These are phyloP conservation scores for Clitopilus passeckerianus DNA, from an alignment of 768 basidiomycete genomes.

Conservation along the genomic window DNA sequence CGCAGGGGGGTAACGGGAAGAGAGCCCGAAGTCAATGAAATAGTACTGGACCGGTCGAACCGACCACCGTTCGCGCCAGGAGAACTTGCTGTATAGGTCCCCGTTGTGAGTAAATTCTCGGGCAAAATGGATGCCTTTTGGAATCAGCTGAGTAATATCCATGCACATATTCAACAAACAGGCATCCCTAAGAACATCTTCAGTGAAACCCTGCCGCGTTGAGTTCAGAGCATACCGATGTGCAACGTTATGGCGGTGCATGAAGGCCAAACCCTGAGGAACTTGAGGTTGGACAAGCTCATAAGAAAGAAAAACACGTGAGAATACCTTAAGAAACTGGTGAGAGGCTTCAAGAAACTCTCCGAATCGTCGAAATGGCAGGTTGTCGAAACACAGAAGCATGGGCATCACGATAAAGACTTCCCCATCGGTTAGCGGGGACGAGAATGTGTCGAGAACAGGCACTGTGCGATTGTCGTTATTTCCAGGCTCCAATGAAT, in stretches of 20 bases:
- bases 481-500: no score
- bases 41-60: constrained; percentile 26
- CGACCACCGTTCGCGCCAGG: constrained; percentile 19
- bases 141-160: constrained; percentile 22
- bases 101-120: constrained; percentile 9
- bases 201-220: background rate
- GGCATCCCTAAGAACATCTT: constrained; percentile 3
- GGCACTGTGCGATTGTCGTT: background rate
- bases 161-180: constrained; percentile 27
- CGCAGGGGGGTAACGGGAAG: constrained; percentile 19
- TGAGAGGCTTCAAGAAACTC: constrained; percentile 6
- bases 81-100: constrained; percentile 2
- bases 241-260: constrained; percentile 16
- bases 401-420: constrained; percentile 9
- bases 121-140: constrained; percentile 17
- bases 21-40: constrained; percentile 32
- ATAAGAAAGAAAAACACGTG: background rate
- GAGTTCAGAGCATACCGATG: constrained; percentile 10
- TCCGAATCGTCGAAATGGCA: constrained; percentile 8
- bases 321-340: constrained; percentile 5
- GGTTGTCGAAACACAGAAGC: background rate
- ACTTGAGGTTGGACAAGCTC: background rate
- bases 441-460: background rate
- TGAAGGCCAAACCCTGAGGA: constrained; percentile 15
- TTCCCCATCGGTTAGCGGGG: background rate